Evolutionary conservation across 2,329 filamentous ascomycete species (phyloP), one percentile per base, ranked within the genome.

Genomic region (Xylariaceae sp.): DNA sequence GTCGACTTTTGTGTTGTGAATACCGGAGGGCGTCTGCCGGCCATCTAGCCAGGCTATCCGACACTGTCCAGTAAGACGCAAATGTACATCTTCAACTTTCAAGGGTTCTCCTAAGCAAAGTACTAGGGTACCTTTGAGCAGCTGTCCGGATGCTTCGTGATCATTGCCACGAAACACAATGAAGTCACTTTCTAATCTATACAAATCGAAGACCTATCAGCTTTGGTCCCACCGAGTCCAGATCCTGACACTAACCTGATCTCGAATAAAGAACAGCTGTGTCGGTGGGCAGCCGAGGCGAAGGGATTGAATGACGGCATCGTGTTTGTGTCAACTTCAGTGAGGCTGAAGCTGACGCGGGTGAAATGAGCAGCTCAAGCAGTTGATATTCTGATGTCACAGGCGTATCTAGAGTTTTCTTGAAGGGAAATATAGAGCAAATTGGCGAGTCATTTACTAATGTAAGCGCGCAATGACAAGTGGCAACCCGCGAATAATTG

Each of bases 101-200:
- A 91, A 68, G 0, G 83, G 72, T 33, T 84, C 74, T 19, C 81
- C 80, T 27, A 92, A 72, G 60, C 86, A 91, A 27, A 92, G 72
- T 27, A 91, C 83, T 23, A 92, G 69, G 20, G 79, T 80, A 37
- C 88, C 88, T 60, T 84, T 86, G 54, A 93, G 69, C 43, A 87
- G 68, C 58, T 88, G 86, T 50, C 85, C 87, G 35, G 85, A 79
- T 37, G 87, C 85, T 62, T 92, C 88, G 62, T 86, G 76, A 45
- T 88, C 83, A 55, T 71, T 77, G 49, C 88, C 88, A 42, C 87
- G 83, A 52, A 93, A 85, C 22, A 92, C 83, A 48, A 92, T 80
- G 46, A 91, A 86, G 58, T 88, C 83, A 59, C 85, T 84, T 42
- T 91, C 85, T 49, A 91, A 77, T 42, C 87, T 90, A 58, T 16